Conservation (phyloP, 1,284 basidiomycete genomes). For the Trametes pubescens region DNA sequence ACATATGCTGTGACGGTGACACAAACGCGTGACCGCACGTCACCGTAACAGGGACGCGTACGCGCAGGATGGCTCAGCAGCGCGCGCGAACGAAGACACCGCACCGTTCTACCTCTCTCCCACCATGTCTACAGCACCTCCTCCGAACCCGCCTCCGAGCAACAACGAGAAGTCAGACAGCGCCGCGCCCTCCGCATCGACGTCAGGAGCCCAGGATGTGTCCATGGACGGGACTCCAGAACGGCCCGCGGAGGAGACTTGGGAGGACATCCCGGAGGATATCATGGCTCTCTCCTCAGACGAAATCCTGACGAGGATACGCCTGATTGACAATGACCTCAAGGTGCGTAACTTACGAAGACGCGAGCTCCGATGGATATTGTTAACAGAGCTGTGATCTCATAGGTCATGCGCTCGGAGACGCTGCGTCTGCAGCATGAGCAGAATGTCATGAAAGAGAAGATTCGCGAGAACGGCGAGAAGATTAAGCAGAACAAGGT, state of each 20-base stretch:
- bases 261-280: conserved; percentile 86
- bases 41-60: conserved; percentile 33
- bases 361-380: neutral
- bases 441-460: conserved; percentile 95
- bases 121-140: conserved; percentile 71
- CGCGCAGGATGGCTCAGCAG: conserved; percentile 25
- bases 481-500: conserved; percentile 99
- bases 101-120: conserved; percentile 29
- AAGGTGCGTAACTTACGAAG: conserved; percentile 61
- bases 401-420: conserved; percentile 94
- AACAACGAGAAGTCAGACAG: conserved; percentile 60
- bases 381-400: neutral
- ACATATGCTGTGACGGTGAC: conserved; percentile 3
- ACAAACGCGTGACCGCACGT: neutral
- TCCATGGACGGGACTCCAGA: conserved; percentile 81
- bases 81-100: conserved; percentile 11
- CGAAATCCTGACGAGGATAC: conserved; percentile 86
- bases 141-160: conserved; percentile 57
- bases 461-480: conserved; percentile 97
- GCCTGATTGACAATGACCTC: conserved; percentile 94
- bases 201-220: conserved; percentile 47
- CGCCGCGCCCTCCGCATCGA: conserved; percentile 44
- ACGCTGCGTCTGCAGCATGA: conserved; percentile 93
- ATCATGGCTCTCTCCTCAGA: conserved; percentile 78
- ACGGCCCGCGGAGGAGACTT: conserved; percentile 75